Percentiles rank a stretch among this genome's conserved stretches.
Conservation (phyloP, 768 basidiomycete genomes). For the Ephemerocybe angulata region DNA sequence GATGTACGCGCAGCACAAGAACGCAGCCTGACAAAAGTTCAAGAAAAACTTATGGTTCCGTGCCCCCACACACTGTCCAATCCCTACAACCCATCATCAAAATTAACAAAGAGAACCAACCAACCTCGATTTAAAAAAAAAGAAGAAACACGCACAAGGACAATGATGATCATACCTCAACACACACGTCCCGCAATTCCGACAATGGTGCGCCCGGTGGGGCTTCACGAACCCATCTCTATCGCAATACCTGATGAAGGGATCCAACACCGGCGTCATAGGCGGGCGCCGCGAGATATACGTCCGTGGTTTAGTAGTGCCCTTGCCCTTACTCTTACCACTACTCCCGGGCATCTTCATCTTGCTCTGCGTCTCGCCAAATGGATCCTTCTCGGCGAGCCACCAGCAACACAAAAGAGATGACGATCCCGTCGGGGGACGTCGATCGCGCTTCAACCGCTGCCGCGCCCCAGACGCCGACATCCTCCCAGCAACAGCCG, state of each 20-base stretch:
- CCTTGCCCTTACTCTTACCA: neutral
- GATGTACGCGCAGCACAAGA: conserved; percentile 58
- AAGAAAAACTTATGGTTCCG: conserved; percentile 93
- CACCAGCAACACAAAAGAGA: conserved; percentile 6
- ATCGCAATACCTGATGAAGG: conserved; percentile 65
- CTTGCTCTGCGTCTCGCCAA: too few relatives aligned
- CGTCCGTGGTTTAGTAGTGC: conserved; percentile 9
- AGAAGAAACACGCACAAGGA: conserved; percentile 55
- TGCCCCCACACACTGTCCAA: conserved; percentile 93
- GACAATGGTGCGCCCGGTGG: conserved; percentile 74
- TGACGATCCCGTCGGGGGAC: neutral
- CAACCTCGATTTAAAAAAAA: neutral
- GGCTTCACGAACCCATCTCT: conserved; percentile 69
- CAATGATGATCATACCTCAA: conserved; percentile 88
- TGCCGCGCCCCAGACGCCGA: neutral
- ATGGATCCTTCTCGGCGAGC: neutral
- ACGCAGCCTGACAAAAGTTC: conserved; percentile 68
- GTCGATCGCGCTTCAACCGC: neutral
- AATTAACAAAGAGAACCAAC: too few relatives aligned
- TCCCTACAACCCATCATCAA: too few relatives aligned
- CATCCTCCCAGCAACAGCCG: neutral
- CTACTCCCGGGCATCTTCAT: neutral
- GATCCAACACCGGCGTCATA: conserved; percentile 44
- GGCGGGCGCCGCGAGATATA: conserved; percentile 33
- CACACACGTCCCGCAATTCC: conserved; percentile 82